A percentile compares a stretch with the other conserved stretches of the same genome.
Evolutionary conservation across 2,329 filamentous ascomycete species (phyloP).

Genomic region (Trichoderma simmonsii): DNA sequence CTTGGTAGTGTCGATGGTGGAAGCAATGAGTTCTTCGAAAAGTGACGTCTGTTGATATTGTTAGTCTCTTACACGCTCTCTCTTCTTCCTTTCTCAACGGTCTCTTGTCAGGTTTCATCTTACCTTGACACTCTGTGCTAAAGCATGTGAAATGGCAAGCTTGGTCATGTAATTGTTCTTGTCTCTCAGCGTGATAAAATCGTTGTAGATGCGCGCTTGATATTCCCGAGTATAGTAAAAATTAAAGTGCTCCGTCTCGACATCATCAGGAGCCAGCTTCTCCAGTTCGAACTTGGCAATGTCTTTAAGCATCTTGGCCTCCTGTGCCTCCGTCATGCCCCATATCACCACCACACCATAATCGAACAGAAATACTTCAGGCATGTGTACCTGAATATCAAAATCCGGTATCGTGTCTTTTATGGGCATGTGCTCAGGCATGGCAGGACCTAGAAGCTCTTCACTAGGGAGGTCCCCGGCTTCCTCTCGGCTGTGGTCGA

Average conservation of each 20-base stretch:
- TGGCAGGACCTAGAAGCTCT: constrained; percentile 34
- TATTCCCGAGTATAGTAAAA: constrained; percentile 99
- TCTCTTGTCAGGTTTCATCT: too few relatives aligned
- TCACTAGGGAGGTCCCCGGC: constrained; percentile 29
- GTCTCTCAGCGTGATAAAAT: constrained; percentile 92
- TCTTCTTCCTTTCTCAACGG: neutral
- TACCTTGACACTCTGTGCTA: constrained; percentile 93
- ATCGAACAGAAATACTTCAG: constrained; percentile 93
- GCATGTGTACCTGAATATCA: constrained; percentile 83
- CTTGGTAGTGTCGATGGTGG: constrained; percentile 89
- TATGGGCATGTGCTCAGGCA: constrained; percentile 37
- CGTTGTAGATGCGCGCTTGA: constrained; percentile 97
- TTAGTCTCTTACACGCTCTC: neutral
- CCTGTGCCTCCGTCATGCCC: constrained; percentile 91
- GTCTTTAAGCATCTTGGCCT: constrained; percentile 88
- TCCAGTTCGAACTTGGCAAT: constrained; percentile 92
- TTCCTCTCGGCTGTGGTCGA: constrained; percentile 26
- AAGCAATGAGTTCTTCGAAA: constrained; percentile 92
- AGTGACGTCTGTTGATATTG: constrained; percentile 67
- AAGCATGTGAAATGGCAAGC: constrained; percentile 89
- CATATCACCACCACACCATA: constrained; percentile 98
- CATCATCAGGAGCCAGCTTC: constrained; percentile 81
- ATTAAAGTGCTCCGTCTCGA: constrained; percentile 97
- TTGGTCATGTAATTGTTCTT: constrained; percentile 99
- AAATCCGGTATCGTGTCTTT: constrained; percentile 63